These are phyloP conservation scores for Eimeria zaria DNA, from an alignment of 169 alveolate species.

Conservation along the genomic window DNA sequence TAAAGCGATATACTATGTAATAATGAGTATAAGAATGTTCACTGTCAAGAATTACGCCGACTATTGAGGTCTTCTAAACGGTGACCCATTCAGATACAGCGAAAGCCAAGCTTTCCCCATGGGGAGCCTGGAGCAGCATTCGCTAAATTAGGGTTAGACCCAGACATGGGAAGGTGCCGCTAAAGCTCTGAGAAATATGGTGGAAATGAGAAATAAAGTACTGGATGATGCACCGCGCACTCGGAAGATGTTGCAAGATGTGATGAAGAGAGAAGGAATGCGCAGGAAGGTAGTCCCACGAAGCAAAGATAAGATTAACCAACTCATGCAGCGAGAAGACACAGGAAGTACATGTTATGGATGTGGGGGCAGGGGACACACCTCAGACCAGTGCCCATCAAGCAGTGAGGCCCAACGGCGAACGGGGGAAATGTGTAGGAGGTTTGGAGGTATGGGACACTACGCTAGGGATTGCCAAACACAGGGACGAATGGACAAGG, in stretches of 20 bases:
- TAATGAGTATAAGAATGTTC: too few relatives aligned
- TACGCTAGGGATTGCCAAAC: neutral
- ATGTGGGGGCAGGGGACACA: neutral
- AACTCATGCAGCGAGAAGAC: neutral
- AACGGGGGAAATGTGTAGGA: neutral
- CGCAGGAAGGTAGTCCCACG: neutral
- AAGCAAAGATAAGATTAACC: neutral
- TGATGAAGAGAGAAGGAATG: neutral
- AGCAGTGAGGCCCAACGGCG: neutral
- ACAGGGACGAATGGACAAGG: neutral
- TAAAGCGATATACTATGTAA: too few relatives aligned
- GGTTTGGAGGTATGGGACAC: neutral
- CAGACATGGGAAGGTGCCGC: too few relatives aligned
- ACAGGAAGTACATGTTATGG: neutral
- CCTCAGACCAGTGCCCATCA: neutral
- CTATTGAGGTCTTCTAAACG: too few relatives aligned
- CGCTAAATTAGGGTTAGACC: too few relatives aligned
- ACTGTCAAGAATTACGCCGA: too few relatives aligned
- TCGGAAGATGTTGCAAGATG: neutral
- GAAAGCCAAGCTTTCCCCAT: too few relatives aligned
- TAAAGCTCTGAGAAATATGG: neutral
- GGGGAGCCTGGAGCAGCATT: too few relatives aligned
- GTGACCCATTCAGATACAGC: too few relatives aligned
- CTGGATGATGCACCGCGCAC: neutral
- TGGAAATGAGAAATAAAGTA: neutral